These are phyloP conservation scores for Juglanconis sp. DNA, from an alignment of 2,329 filamentous ascomycete species.

Conservation along the genomic window DNA sequence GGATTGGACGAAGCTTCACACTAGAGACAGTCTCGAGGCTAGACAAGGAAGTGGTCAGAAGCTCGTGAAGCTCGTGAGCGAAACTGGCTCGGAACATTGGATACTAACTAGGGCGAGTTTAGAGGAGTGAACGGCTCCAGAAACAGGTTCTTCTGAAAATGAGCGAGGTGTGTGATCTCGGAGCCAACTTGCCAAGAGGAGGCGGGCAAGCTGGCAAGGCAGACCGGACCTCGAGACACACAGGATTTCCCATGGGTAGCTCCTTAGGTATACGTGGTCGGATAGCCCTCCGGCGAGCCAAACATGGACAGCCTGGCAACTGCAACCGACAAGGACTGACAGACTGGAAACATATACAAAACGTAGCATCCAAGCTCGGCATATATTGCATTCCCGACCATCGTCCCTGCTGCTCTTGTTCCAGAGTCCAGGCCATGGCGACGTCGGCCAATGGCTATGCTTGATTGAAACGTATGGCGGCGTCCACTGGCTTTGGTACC, in stretches of 20 bases:
- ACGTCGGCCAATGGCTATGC: too few species aligned
- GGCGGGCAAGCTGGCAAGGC: too few species aligned
- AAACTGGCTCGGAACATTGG: not conserved
- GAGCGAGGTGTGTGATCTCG: too few species aligned
- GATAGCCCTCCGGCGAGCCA: not conserved
- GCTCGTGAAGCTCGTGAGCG: not conserved
- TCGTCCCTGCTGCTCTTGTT: too few species aligned
- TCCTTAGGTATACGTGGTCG: not conserved
- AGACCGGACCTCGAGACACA: too few species aligned
- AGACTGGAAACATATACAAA: not conserved
- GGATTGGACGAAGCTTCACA: conserved; percentile 11
- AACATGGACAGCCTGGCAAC: not conserved
- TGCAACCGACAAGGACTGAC: not conserved
- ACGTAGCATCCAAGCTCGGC: not conserved
- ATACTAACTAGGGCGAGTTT: not conserved
- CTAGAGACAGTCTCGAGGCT: not conserved
- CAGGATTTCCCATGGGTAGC: too few species aligned
- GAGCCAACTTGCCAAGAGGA: too few species aligned
- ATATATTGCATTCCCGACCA: too few species aligned
- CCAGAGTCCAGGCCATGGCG: too few species aligned
- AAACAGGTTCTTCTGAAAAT: too few species aligned
- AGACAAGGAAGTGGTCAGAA: not conserved
- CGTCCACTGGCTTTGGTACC: too few species aligned
- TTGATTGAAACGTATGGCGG: too few species aligned
- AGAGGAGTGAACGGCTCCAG: not conserved